phyloP scores from a whole-genome alignment of 2,329 filamentous ascomycete species.

The Pezicula neosporulosa region DNA sequence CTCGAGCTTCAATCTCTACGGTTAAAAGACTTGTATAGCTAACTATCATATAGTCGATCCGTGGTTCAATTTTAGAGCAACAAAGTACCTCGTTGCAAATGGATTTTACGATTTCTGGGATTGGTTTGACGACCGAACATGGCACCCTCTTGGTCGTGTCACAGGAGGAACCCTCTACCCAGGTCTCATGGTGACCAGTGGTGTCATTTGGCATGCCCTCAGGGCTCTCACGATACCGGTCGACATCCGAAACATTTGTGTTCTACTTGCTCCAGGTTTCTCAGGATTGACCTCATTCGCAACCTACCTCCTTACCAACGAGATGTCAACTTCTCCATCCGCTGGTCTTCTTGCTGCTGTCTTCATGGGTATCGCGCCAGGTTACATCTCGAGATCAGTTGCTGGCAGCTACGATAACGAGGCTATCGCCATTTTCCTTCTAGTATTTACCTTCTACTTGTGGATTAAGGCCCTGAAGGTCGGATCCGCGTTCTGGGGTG shows the following conservation, averaged over 20 bases:
- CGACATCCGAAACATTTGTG: slow-evolving; percentile 98
- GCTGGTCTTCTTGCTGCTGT: slow-evolving; percentile 89
- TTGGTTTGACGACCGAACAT: slow-evolving; percentile 99
- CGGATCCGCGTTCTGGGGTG: slow-evolving; percentile 95
- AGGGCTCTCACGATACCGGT: slow-evolving; percentile 86
- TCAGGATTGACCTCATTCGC: slow-evolving; percentile 92
- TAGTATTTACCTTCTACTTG: slow-evolving; percentile 97
- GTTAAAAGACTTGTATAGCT: slow-evolving; percentile 22
- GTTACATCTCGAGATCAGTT: slow-evolving; percentile 96
- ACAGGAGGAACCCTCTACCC: slow-evolving; percentile 99
- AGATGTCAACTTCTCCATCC: slow-evolving; percentile 94
- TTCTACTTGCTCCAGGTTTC: slow-evolving; percentile 90
- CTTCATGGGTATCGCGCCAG: slow-evolving; percentile 97
- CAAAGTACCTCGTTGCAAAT: slow-evolving; percentile 94
- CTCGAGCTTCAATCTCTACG: slow-evolving; percentile 21
- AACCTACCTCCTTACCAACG: slow-evolving; percentile 90
- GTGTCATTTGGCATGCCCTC: slow-evolving; percentile 91
- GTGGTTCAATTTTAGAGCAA: slow-evolving; percentile 99
- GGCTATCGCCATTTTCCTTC: slow-evolving; percentile 96
- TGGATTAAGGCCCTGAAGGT: slow-evolving; percentile 99
- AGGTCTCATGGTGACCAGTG: slow-evolving; percentile 98
- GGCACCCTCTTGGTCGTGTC: slow-evolving; percentile 97
- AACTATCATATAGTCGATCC: slow-evolving; percentile 72
- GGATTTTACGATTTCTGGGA: slow-evolving; percentile 99
- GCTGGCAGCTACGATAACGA: slow-evolving; percentile 99